A percentile compares a stretch with the other conserved stretches of the same genome.
Conservation (phyloP, 2,329 filamentous ascomycete species). For the Dactylonectria macrodidyma region DNA sequence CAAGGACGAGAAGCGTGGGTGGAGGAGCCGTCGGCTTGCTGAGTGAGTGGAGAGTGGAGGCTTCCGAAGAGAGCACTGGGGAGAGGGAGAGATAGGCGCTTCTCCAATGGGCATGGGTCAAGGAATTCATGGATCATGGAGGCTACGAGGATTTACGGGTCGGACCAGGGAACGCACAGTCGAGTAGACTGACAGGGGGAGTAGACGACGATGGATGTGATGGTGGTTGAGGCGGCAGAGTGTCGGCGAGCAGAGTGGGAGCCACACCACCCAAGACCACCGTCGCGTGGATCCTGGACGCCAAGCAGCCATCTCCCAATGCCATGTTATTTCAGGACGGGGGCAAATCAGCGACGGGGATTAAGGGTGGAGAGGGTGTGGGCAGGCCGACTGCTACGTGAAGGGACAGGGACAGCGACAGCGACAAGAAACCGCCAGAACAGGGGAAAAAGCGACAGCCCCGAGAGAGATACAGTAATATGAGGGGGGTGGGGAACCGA, state of each 20-base stretch:
- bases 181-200: not conserved
- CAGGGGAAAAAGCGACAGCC: slow-evolving; percentile 19
- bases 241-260: slow-evolving; percentile 20
- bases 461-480: slow-evolving; percentile 30
- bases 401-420: slow-evolving; percentile 12
- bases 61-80: slow-evolving; percentile 24
- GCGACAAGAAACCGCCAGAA: slow-evolving; percentile 2
- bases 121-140: not conserved
- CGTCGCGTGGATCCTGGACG: slow-evolving; percentile 25
- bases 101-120: slow-evolving; percentile 13
- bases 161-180: not conserved
- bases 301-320: slow-evolving; percentile 20
- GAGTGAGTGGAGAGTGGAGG: slow-evolving; percentile 27
- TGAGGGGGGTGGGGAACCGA: slow-evolving; percentile 30
- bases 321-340: slow-evolving; percentile 35
- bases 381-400: slow-evolving; percentile 19
- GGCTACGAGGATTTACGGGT: slow-evolving; percentile 9
- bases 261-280: slow-evolving; percentile 41
- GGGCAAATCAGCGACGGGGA: slow-evolving; percentile 39
- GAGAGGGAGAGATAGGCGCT: slow-evolving; percentile 30
- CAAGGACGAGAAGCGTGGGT: slow-evolving; percentile 4
- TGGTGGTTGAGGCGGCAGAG: slow-evolving; percentile 8
- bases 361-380: slow-evolving; percentile 26
- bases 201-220: slow-evolving; percentile 5
- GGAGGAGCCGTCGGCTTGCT: slow-evolving; percentile 22